Percentiles rank a stretch among this genome's conserved stretches.
phyloP scores from a whole-genome alignment of 1,139 yeast genomes.

The Kodamaea suecica region DNA sequence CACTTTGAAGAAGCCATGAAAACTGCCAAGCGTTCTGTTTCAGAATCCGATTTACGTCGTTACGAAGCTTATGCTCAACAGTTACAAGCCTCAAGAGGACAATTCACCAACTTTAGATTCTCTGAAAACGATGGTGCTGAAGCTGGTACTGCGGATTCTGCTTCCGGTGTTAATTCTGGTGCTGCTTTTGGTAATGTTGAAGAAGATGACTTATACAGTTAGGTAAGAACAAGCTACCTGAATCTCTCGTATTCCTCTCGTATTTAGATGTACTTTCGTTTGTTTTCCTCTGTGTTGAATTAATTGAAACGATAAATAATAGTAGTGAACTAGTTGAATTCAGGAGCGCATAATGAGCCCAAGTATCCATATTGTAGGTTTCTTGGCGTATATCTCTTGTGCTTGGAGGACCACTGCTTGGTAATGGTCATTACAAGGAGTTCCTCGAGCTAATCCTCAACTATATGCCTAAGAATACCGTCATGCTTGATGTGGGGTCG shows the following conservation, averaged over 20 bases:
- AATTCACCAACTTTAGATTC: constrained; percentile 72
- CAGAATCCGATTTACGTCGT: constrained; percentile 96
- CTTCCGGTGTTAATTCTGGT: constrained; percentile 57
- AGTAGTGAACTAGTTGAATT: neutral
- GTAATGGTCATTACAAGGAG: no score
- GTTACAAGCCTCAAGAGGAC: constrained; percentile 93
- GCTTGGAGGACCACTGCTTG: no score
- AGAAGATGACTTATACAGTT: constrained; percentile 92
- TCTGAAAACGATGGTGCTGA: constrained; percentile 47
- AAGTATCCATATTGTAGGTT: no score
- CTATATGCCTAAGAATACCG: neutral
- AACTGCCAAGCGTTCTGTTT: constrained; percentile 96
- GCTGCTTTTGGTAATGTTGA: constrained; percentile 70
- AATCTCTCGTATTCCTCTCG: no score
- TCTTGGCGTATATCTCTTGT: no score
- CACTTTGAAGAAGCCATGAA: constrained; percentile 99
- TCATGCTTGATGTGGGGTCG: no score
- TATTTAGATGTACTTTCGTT: neutral
- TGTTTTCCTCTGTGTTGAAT: neutral
- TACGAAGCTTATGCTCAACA: constrained; percentile 98
- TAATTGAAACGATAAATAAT: neutral
- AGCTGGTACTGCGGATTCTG: constrained; percentile 73
- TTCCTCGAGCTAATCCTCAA: no score
- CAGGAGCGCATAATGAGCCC: neutral
- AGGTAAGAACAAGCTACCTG: constrained; percentile 16